A percentile compares a stretch with the other conserved stretches of the same genome.
Evolutionary conservation across 2,329 filamentous ascomycete genomes (phyloP).

Genomic region (Ophiostoma sp.): DNA sequence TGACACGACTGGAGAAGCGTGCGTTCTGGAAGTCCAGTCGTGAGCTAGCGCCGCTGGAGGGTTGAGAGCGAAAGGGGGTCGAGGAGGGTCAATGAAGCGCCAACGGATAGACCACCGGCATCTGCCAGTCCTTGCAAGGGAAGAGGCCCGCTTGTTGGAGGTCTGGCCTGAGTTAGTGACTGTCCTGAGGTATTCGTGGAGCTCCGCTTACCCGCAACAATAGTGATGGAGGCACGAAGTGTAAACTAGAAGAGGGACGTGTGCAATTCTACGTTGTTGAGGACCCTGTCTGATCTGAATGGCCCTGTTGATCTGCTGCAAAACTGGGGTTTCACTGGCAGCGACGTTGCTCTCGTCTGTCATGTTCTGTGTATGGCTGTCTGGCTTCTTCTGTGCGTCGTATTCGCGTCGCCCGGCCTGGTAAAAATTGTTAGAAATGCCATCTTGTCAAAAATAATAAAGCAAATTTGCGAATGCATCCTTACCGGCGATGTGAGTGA

Average conservation of each 20-base stretch:
- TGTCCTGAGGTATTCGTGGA: not conserved
- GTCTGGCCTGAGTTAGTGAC: not conserved
- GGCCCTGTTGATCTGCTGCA: conserved; percentile 7
- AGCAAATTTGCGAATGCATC: not conserved
- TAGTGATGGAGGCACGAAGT: no score
- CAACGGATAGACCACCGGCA: not conserved
- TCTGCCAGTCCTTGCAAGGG: not conserved
- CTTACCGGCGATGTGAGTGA: not conserved
- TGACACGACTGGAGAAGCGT: not conserved
- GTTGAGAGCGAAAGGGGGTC: not conserved
- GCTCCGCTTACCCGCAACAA: not conserved
- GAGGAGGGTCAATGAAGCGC: not conserved
- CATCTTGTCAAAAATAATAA: not conserved
- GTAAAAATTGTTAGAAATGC: conserved; percentile 7
- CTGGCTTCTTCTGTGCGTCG: not conserved
- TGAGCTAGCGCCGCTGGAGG: conserved; percentile 4
- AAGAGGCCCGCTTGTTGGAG: not conserved
- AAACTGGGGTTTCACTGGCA: not conserved
- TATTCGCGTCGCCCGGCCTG: not conserved
- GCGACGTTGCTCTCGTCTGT: not conserved
- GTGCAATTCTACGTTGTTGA: not conserved
- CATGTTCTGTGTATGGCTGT: not conserved
- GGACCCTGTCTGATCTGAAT: not conserved
- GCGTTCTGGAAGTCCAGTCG: not conserved
- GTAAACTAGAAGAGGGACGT: not conserved